Conservation (phyloP, 2,329 filamentous ascomycete genomes). For the Aspergillus terreus region DNA sequence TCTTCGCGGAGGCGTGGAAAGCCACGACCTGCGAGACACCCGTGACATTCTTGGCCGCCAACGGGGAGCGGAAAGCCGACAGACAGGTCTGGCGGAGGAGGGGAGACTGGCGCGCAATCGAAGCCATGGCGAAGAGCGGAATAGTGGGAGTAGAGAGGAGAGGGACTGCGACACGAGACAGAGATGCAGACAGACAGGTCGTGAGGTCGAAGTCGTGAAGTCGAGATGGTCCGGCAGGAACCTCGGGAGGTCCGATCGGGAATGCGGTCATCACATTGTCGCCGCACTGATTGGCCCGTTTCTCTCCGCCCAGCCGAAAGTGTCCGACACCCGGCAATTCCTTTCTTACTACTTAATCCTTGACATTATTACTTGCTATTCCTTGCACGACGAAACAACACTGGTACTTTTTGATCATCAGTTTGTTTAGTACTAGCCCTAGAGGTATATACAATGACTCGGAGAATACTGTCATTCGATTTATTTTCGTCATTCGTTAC, state of each 20-base stretch:
- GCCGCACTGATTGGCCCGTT: constrained; percentile 32
- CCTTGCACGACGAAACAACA: too few relatives aligned
- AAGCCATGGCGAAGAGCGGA: constrained; percentile 35
- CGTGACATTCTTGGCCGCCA: constrained; percentile 31
- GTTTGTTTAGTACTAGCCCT: too few relatives aligned
- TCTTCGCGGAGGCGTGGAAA: constrained; percentile 80
- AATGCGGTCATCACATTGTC: constrained; percentile 38
- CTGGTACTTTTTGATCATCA: too few relatives aligned
- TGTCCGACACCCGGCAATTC: constrained; percentile 28
- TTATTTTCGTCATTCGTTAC: not conserved
- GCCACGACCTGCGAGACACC: constrained; percentile 60
- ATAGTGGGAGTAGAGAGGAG: constrained; percentile 11
- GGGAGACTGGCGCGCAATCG: constrained; percentile 37
- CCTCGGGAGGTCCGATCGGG: constrained; percentile 37
- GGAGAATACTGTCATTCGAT: not conserved
- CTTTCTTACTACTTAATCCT: not conserved
- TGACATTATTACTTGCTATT: too few relatives aligned
- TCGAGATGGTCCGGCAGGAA: constrained; percentile 23
- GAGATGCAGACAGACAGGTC: not conserved
- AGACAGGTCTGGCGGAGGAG: constrained; percentile 35
- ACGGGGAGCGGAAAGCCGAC: constrained; percentile 31
- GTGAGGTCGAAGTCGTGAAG: constrained; percentile 19
- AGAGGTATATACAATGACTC: too few relatives aligned
- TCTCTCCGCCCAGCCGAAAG: constrained; percentile 36
- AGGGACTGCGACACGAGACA: constrained; percentile 11